Base-by-base conservation (phyloP, 768 basidiomycete genomes). In the Tephrocybe sp. region DNA sequence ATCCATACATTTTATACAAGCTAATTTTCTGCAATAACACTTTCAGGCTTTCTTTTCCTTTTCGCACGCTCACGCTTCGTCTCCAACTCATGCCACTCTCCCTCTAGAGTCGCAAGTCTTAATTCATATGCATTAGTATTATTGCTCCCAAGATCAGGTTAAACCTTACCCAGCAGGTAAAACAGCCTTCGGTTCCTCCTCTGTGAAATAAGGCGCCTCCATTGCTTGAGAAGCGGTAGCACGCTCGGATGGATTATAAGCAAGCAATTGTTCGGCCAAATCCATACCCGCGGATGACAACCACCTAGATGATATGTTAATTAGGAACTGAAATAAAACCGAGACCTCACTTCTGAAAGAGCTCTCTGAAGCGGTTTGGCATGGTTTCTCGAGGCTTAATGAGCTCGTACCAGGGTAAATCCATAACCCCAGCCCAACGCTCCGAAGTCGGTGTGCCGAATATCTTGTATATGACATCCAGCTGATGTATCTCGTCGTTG, bases 1-100 rank as follows among this genome's bases (percentile, higher is more conserved):
- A 58, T 60, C 55, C 50, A 60, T 64, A 63, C 63, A 51, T 61
- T 26, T 58, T 62, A 64, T 60, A 62, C 40, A 50, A 53, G 48
- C 57, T 56, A 51, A 50, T 54, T 53, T 56, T 58, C 55, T 48
- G 61, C 46, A 34, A 62, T 55, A 60, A 65, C 71, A 66, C 60
- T 68, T 68, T 84, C 87, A 55, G 76, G 75, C 76, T 80, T 87
- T 71, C 80, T 79, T 65, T 83, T 77, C 68, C 88, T 87, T 72
- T 84, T 89, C 51, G 87, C 86, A 35, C 92, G 80, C 71, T 98
- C 93, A 50, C 85, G 79, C 68, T 98, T 99, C 11, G 92, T 90
- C 67, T 98, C 95, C 55, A 95, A 77, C 67, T 99, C 97, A 68
- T 99, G 97, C 91, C 95, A 98, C 66, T 98, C 97, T 39, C 97